These are phyloP conservation scores for Microbotryum saponariae DNA, from an alignment of 1,284 basidiomycete genomes.

Conservation along the genomic window DNA sequence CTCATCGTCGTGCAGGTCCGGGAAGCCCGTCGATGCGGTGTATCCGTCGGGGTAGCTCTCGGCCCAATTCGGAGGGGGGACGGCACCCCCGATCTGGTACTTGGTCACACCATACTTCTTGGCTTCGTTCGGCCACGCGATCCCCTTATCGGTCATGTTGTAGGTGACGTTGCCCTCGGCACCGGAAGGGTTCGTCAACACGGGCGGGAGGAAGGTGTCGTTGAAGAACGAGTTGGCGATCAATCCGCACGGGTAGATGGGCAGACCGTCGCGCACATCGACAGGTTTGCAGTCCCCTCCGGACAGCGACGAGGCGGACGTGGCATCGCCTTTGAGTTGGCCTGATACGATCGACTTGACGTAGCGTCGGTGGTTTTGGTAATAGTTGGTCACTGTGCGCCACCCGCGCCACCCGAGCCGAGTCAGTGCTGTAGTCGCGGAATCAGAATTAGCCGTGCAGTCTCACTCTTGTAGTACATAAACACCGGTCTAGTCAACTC, in stretches of 20 bases:
- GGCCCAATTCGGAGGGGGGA: constrained; percentile 90
- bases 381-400: constrained; percentile 52
- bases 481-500: constrained; percentile 70
- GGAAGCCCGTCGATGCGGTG: constrained; percentile 56
- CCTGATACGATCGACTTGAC: constrained; percentile 81
- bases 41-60: constrained; percentile 67
- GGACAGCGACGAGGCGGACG: constrained; percentile 52
- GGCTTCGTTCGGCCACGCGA: constrained; percentile 88
- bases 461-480: constrained; percentile 93
- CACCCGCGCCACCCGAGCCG: no score
- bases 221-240: constrained; percentile 99
- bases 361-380: constrained; percentile 97
- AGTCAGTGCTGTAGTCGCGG: not conserved
- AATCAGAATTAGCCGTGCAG: not conserved
- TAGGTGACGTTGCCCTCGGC: constrained; percentile 49
- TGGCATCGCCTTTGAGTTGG: constrained; percentile 73
- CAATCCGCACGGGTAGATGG: constrained; percentile 88
- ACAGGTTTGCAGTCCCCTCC: constrained; percentile 85
- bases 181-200: constrained; percentile 52
- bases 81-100: constrained; percentile 52
- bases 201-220: constrained; percentile 69
- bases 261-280: constrained; percentile 50
- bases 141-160: constrained; percentile 67
- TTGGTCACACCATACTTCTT: constrained; percentile 63
- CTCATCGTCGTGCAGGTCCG: constrained; percentile 70